Evolutionary conservation across 2,329 filamentous ascomycete genomes (phyloP), one percentile per base, ranked within the genome.

Genomic region (Colletotrichum tropicale): DNA sequence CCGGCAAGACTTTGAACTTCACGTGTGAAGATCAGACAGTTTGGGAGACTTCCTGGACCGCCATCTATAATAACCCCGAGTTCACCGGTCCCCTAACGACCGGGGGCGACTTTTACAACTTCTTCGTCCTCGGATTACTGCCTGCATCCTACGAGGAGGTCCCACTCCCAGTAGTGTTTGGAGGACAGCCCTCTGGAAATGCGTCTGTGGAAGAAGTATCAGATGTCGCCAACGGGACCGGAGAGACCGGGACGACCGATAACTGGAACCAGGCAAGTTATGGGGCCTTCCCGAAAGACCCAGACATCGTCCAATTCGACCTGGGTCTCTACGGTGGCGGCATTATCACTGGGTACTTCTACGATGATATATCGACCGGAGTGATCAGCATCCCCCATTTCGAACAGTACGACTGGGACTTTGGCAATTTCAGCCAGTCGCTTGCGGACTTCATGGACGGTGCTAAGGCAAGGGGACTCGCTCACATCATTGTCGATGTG

Each of bases 31-130:
- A 70, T 24, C 48, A 58, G 2, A n/a, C n/a, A 5, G 12, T 8
- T 8, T 15, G 9, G 10, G 26, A 66, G 26, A 74, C 67, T 2
- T 65, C 32, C 48, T 74, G 71, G 71, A 12, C 70, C 5, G 71
- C 71, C 8, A 52, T 74, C 28, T 74, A 74, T n/a, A 66, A 74
- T 4, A 74, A 74, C 26, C 16, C 71, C 3, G 71, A 71, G 16
- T 74, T 74, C 26, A 74, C 48, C 10, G 71, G 71, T 2, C 71
- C 71, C 4, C 36, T 74, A 13, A 66, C 48, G 12, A 74, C 71
- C 2, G 71, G 60, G n/a, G 71, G 71, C 12, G 71, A 74, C 60
- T 74, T 74, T 12, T 74, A 74, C 48, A 74, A 74, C 60, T 74
- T 65, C 48, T 74, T 74, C 21, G 71, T 74, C 1, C 60, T 74